A percentile compares a stretch with the other conserved stretches of the same genome.
phyloP scores from a whole-genome alignment of 2,329 filamentous ascomycete genomes.

The Pseudofabraea citricarpa region DNA sequence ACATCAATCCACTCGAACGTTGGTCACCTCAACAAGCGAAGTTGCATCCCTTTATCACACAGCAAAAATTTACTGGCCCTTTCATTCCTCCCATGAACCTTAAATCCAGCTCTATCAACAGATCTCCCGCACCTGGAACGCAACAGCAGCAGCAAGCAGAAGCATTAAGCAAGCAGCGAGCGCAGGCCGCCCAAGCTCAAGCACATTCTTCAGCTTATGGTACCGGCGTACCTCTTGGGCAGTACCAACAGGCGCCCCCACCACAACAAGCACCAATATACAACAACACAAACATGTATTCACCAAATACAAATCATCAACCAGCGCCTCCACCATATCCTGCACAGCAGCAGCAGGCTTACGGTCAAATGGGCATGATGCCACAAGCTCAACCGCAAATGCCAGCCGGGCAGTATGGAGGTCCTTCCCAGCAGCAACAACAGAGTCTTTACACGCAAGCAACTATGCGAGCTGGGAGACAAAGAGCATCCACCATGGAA shows the following conservation, averaged over 20 bases:
- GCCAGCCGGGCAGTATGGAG: slow-evolving; percentile 57
- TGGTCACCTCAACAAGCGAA: slow-evolving; percentile 99
- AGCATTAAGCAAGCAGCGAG: slow-evolving; percentile 86
- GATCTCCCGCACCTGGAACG: slow-evolving; percentile 87
- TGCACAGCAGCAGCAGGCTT: slow-evolving; percentile 36
- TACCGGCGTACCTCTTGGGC: slow-evolving; percentile 36
- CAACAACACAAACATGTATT: slow-evolving; percentile 77
- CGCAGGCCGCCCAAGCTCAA: slow-evolving; percentile 57
- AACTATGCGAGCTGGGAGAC: slow-evolving; percentile 71
- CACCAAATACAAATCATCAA: slow-evolving; percentile 49
- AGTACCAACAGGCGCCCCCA: slow-evolving; percentile 39
- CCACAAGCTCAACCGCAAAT: slow-evolving; percentile 59
- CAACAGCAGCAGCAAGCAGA: slow-evolving; percentile 96
- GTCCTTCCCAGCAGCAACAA: slow-evolving; percentile 40
- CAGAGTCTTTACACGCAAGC: slow-evolving; percentile 72
- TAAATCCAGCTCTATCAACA: slow-evolving; percentile 77
- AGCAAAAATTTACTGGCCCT: slow-evolving; percentile 92
- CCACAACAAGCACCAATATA: slow-evolving; percentile 62
- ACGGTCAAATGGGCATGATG: slow-evolving; percentile 69
- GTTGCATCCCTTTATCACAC: slow-evolving; percentile 95
- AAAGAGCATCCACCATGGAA: slow-evolving; percentile 94
- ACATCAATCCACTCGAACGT: slow-evolving; percentile 90
- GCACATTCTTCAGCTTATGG: slow-evolving; percentile 72
- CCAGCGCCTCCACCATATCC: slow-evolving; percentile 74
- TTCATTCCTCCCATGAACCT: slow-evolving; percentile 97